Percentiles rank a stretch among this genome's conserved stretches.
These are phyloP conservation scores for Babesia bovis DNA, from an alignment of 169 alveolate genomes.

Conservation along the genomic window DNA sequence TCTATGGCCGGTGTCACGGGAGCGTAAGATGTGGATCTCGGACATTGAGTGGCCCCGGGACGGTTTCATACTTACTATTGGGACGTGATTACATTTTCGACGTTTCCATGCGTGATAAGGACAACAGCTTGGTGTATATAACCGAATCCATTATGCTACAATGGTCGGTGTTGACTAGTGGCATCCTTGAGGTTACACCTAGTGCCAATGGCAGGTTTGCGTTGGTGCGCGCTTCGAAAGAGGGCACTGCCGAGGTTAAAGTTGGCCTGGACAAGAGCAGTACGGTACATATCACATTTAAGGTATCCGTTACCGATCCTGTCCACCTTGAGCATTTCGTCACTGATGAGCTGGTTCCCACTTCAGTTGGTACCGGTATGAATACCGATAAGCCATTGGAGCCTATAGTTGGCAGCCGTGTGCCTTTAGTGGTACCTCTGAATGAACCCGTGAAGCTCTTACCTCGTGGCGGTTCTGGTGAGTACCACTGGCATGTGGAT, in stretches of 20 bases:
- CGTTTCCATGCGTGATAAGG: conserved; percentile 26
- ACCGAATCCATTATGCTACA: neutral
- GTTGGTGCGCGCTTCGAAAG: conserved; percentile 2
- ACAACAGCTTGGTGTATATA: neutral
- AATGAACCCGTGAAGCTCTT: conserved; percentile 26
- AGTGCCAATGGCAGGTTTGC: conserved; percentile 36
- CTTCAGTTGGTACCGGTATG: neutral
- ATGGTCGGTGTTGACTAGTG: conserved; percentile 9
- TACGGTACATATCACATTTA: neutral
- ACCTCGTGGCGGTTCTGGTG: conserved; percentile 55
- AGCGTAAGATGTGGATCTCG: conserved; percentile 25
- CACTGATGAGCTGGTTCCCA: conserved; percentile 10
- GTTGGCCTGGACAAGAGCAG: conserved; percentile 8
- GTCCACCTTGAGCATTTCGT: conserved; percentile 30
- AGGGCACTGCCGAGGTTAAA: conserved; percentile 5
- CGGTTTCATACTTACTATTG: conserved; percentile 15
- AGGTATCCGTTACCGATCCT: conserved; percentile 21
- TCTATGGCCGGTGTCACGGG: conserved; percentile 16
- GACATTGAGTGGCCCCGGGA: neutral
- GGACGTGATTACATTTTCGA: conserved; percentile 39
- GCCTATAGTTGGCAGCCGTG: conserved; percentile 10
- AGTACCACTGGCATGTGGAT: conserved; percentile 37
- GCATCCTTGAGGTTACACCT: neutral
- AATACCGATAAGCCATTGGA: no score
- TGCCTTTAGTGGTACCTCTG: conserved; percentile 32